These are phyloP conservation scores for Erodium maritimum DNA, from an alignment of 345 rosid species.

Conservation along the genomic window DNA sequence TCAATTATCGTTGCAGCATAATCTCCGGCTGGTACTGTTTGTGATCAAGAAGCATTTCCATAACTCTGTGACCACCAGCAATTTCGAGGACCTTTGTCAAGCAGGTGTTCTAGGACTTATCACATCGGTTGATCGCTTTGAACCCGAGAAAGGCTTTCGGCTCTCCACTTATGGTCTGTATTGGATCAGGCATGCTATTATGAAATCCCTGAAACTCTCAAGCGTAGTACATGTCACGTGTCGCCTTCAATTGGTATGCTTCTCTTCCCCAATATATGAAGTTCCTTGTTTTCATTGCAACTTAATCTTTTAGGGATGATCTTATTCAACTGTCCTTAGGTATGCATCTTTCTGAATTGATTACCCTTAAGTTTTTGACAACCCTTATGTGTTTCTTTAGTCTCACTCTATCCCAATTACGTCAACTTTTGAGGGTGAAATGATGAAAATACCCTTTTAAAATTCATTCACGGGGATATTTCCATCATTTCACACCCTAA, in stretches of 20 bases:
- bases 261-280: not conserved
- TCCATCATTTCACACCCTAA: not conserved
- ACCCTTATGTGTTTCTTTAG: no score
- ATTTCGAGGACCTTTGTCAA: slow-evolving; percentile 91
- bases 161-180: slow-evolving; percentile 83
- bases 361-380: no score
- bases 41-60: slow-evolving; percentile 82
- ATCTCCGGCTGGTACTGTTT: slow-evolving; percentile 85
- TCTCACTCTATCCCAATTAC: no score
- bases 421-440: no score
- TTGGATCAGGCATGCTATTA: slow-evolving; percentile 92
- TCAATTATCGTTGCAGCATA: slow-evolving; percentile 52
- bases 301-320: no score
- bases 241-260: slow-evolving; percentile 81
- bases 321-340: no score
- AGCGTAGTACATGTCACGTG: slow-evolving; percentile 78
- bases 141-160: slow-evolving; percentile 57
- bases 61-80: slow-evolving; percentile 64
- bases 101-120: slow-evolving; percentile 90
- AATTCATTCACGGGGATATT: no score
- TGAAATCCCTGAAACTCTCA: slow-evolving; percentile 76
- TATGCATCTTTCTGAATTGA: no score
- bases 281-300: slow-evolving; percentile 2
- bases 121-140: slow-evolving; percentile 87
- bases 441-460: no score